Percentiles rank a stretch among this genome's conserved stretches.
Evolutionary conservation across 2,329 filamentous ascomycete genomes (phyloP).

Genomic region (Chaetomium sp.): DNA sequence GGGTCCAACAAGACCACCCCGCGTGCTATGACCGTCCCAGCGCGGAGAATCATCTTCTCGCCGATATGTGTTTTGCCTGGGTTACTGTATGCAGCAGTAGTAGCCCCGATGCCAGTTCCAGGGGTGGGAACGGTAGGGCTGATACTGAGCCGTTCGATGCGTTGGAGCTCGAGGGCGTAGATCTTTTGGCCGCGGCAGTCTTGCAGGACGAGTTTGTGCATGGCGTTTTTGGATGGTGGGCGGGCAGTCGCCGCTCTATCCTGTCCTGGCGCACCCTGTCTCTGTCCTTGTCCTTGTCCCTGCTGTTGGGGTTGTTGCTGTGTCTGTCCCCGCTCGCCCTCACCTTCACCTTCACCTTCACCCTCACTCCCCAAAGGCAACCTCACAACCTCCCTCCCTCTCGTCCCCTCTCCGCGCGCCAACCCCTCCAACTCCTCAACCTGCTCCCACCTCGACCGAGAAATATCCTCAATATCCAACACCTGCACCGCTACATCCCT

Average conservation of each 20-base stretch:
- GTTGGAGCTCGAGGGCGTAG: conserved; percentile 65
- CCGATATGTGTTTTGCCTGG: conserved; percentile 62
- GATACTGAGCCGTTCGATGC: conserved; percentile 59
- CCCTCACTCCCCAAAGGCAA: conserved; percentile 35
- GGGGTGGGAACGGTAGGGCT: too few species aligned
- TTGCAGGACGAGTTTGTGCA: conserved; percentile 77
- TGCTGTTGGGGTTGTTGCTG: conserved; percentile 9
- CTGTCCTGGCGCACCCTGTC: not conserved
- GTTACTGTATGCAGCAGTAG: too few species aligned
- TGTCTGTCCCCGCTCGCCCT: conserved; percentile 45
- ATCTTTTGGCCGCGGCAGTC: conserved; percentile 65
- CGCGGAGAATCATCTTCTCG: conserved; percentile 68
- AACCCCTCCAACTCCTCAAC: conserved; percentile 72
- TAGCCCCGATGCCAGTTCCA: too few species aligned
- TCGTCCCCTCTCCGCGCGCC: conserved; percentile 64
- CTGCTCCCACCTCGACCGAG: conserved; percentile 75
- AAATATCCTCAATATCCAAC: conserved; percentile 78
- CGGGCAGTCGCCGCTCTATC: not conserved
- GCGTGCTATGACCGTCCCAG: conserved; percentile 59
- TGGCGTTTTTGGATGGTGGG: conserved; percentile 40
- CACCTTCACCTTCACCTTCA: conserved; percentile 25
- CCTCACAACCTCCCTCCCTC: conserved; percentile 76
- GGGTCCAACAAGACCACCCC: conserved; percentile 76
- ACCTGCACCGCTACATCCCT: conserved; percentile 71
- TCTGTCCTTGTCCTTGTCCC: conserved; percentile 3